Percentiles rank a stretch among this genome's conserved stretches.
These are phyloP conservation scores for Artomyces pyxidatus DNA, from an alignment of 768 basidiomycete species.

Conservation along the genomic window DNA sequence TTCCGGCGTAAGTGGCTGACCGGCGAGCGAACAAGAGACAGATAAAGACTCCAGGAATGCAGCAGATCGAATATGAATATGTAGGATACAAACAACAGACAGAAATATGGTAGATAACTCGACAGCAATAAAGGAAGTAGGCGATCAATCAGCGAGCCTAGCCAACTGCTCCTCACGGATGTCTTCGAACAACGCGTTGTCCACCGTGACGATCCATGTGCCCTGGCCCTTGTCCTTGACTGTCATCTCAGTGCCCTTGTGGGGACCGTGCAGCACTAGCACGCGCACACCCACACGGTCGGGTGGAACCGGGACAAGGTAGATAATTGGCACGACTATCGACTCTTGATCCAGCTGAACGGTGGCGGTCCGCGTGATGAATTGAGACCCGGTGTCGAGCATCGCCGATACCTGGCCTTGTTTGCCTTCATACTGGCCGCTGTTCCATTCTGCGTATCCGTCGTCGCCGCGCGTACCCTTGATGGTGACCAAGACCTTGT, in stretches of 20 bases:
- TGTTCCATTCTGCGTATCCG: constrained; percentile 29
- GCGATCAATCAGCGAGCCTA: too few relatives aligned
- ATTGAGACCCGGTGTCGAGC: constrained; percentile 20
- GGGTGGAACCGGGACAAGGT: constrained; percentile 35
- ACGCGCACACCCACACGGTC: constrained; percentile 37
- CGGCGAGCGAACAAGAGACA: too few relatives aligned
- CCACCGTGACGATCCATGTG: constrained; percentile 12
- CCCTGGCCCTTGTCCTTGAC: constrained; percentile 11
- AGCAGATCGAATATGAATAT: too few relatives aligned
- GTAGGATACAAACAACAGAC: too few relatives aligned
- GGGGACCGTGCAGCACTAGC: constrained; percentile 36
- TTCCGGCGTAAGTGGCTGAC: too few relatives aligned
- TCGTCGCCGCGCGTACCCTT: constrained; percentile 25
- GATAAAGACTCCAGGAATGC: too few relatives aligned
- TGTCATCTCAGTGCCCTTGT: constrained; percentile 27
- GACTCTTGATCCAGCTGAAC: constrained; percentile 26
- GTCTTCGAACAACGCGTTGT: constrained; percentile 14
- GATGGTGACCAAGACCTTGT: constrained; percentile 33
- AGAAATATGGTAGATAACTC: too few relatives aligned
- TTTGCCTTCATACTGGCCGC: constrained; percentile 25
- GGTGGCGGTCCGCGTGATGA: constrained; percentile 21
- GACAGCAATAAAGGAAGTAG: too few relatives aligned
- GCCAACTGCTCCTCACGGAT: background rate
- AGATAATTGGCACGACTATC: constrained; percentile 32
- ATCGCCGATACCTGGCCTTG: constrained; percentile 20